A percentile compares a stretch with the other conserved stretches of the same genome.
Evolutionary conservation across 306 rosid species (phyloP).

Genomic region (Dryas octopetala): DNA sequence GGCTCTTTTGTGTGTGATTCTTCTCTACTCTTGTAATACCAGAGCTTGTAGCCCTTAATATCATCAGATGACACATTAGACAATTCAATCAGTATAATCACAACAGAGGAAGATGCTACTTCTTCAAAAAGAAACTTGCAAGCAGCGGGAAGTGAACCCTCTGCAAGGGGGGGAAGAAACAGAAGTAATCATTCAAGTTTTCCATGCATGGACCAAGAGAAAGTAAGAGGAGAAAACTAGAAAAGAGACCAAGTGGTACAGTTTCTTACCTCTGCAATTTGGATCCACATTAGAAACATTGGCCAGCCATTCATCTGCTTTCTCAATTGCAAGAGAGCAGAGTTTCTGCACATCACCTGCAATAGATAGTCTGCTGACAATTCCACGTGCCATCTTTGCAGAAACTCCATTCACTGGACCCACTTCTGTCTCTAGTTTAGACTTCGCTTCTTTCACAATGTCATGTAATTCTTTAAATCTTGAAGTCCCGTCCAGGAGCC

Average conservation of each 20-base stretch:
- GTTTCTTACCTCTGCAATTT: conserved; percentile 68
- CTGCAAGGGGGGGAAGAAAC: conserved; percentile 43
- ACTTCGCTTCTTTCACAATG: conserved; percentile 73
- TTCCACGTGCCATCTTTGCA: conserved; percentile 93
- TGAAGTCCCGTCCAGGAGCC: conserved; percentile 78
- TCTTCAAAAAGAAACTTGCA: conserved; percentile 97
- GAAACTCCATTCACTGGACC: conserved; percentile 90
- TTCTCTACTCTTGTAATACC: conserved; percentile 83
- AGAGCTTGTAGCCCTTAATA: conserved; percentile 88
- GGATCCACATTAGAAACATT: conserved; percentile 50
- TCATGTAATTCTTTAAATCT: conserved; percentile 86
- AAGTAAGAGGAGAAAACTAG: conserved; percentile 16
- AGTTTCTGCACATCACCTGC: conserved; percentile 85
- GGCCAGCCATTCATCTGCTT: conserved; percentile 83
- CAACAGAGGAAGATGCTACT: conserved; percentile 71
- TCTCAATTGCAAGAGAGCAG: conserved; percentile 85
- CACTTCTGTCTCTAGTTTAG: conserved; percentile 85
- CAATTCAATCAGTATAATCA: conserved; percentile 76
- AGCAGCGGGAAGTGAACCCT: conserved; percentile 97
- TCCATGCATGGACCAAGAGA: conserved; percentile 2
- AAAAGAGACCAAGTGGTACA: conserved; percentile 9
- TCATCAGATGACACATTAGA: conserved; percentile 53
- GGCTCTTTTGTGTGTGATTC: conserved; percentile 72
- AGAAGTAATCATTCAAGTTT: conserved; percentile 30
- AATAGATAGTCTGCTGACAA: conserved; percentile 92